Conservation (phyloP, 495 filamentous ascomycete species). For the Talaromyces adpressus region DNA sequence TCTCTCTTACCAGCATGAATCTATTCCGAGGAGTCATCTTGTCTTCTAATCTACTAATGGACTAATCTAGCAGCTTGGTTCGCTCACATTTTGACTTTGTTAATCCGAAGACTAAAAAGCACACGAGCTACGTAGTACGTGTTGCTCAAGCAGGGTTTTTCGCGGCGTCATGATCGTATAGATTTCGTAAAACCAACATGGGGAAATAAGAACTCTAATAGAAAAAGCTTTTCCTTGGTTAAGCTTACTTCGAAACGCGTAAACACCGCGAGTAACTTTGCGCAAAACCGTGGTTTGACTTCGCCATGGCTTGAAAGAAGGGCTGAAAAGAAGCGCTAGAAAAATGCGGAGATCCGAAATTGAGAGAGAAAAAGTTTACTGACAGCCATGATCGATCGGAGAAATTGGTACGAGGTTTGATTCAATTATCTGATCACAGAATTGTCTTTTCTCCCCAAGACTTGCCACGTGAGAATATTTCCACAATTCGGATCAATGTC, state of each 20-base stretch:
- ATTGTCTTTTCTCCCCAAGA: background rate
- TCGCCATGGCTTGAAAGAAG: background rate
- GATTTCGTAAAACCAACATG: background rate
- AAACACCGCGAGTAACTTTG: background rate
- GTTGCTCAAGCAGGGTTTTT: background rate
- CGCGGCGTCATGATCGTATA: background rate
- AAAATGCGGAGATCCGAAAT: conserved; percentile 1
- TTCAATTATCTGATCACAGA: background rate
- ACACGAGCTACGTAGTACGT: background rate
- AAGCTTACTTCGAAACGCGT: background rate
- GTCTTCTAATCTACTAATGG: background rate
- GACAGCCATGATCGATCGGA: background rate
- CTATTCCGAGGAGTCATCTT: background rate
- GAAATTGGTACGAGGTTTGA: background rate
- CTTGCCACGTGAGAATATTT: background rate
- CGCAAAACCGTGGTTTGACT: background rate
- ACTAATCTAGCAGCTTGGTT: background rate
- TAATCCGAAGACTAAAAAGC: background rate
- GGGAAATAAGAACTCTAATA: background rate
- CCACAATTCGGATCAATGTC: background rate
- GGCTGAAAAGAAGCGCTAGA: background rate
- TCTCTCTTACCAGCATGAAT: background rate
- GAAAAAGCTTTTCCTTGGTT: background rate
- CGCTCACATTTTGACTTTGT: background rate
- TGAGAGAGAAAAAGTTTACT: background rate